Evolutionary conservation across 805 yeast species (phyloP).

Genomic region (Torulaspora gathmanii): DNA sequence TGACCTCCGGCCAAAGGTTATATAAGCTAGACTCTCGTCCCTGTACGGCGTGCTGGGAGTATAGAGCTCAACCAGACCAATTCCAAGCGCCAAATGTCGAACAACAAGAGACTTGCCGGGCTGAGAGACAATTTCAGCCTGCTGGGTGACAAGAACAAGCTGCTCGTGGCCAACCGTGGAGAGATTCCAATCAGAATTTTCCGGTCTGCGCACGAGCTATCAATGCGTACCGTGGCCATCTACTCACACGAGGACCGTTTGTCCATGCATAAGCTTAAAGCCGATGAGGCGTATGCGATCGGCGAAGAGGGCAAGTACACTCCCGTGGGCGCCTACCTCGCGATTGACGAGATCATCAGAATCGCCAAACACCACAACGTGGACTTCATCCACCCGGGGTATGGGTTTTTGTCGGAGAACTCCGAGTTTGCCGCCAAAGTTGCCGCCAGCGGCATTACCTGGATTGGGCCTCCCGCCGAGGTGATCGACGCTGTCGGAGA

Average conservation of each 20-base stretch:
- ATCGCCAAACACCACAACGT: conserved; percentile 77
- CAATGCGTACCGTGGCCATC: conserved; percentile 95
- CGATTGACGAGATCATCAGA: conserved; percentile 87
- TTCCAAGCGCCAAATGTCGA: conserved; percentile 8
- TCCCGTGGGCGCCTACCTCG: conserved; percentile 94
- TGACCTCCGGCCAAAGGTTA: too few species aligned
- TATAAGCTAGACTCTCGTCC: too few species aligned
- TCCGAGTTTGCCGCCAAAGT: conserved; percentile 91
- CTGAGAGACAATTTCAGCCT: conserved; percentile 35
- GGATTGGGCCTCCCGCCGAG: conserved; percentile 89
- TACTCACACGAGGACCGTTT: conserved; percentile 94
- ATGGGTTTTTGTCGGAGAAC: conserved; percentile 86
- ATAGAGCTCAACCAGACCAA: not conserved
- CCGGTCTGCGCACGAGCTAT: conserved; percentile 94
- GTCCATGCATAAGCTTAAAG: conserved; percentile 91
- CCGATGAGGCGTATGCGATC: conserved; percentile 89
- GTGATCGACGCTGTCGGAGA: conserved; percentile 96
- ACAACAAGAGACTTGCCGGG: conserved; percentile 28
- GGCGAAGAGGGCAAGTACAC: conserved; percentile 86
- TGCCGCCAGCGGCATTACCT: conserved; percentile 81
- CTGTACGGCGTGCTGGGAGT: too few species aligned
- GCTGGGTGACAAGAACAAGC: conserved; percentile 45
- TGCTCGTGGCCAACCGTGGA: conserved; percentile 80
- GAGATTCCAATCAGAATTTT: conserved; percentile 85
- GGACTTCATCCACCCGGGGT: conserved; percentile 89